Evolutionary conservation across 768 basidiomycete genomes (phyloP).

Genomic region (Coprinellus aureogranulatus): DNA sequence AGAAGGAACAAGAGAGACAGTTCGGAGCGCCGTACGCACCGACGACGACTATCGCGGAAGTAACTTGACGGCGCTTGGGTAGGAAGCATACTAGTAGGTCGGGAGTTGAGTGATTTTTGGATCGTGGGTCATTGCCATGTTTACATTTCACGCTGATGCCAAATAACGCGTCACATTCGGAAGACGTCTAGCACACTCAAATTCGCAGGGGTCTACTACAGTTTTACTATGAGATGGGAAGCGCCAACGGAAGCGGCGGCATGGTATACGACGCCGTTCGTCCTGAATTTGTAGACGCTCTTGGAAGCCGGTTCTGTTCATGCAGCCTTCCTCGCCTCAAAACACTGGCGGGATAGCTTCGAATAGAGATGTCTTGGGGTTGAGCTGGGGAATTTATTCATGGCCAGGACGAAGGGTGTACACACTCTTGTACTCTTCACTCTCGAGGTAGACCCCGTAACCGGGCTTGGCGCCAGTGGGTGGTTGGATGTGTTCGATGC

Average conservation of each 20-base stretch:
- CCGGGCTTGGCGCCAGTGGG: slow-evolving; percentile 85
- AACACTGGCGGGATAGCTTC: slow-evolving; percentile 97
- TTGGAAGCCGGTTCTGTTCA: slow-evolving; percentile 88
- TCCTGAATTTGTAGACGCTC: slow-evolving; percentile 79
- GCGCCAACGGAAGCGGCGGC: slow-evolving; percentile 85
- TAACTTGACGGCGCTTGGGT: slow-evolving; percentile 30
- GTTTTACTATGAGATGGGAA: slow-evolving; percentile 70
- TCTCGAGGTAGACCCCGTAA: slow-evolving; percentile 94
- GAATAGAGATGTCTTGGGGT: slow-evolving; percentile 99
- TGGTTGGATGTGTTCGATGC: slow-evolving; percentile 89
- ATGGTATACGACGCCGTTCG: slow-evolving; percentile 77
- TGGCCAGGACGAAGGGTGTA: too few relatives aligned
- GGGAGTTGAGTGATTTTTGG: slow-evolving; percentile 4
- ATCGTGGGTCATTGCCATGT: slow-evolving; percentile 6
- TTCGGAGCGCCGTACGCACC: slow-evolving; percentile 31
- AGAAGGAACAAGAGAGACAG: slow-evolving; percentile 46
- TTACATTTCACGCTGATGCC: slow-evolving; percentile 6
- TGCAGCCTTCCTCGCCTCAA: slow-evolving; percentile 83
- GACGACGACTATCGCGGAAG: neutral
- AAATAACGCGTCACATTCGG: slow-evolving; percentile 13
- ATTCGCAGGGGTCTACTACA: neutral
- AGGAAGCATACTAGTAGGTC: too few relatives aligned
- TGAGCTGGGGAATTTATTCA: too few relatives aligned
- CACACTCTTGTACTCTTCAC: slow-evolving; percentile 78
- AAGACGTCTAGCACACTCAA: neutral